phyloP scores from a whole-genome alignment of 345 rosid genomes.

The Melaleuca alternifolia region DNA sequence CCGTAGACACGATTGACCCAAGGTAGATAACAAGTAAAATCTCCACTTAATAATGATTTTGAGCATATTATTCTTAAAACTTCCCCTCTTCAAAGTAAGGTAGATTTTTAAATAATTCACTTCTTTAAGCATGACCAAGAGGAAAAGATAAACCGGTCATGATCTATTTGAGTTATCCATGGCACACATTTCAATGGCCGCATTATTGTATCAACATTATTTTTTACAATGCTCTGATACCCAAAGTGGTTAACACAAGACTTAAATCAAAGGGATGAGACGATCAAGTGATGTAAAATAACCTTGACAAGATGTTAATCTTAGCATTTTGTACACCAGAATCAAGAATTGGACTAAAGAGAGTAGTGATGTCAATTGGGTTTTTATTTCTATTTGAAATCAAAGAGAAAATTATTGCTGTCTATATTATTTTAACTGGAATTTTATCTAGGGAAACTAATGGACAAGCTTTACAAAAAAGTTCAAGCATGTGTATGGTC shows the following conservation, averaged over 20 bases:
- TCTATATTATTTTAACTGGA: not conserved
- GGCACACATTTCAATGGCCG: conserved; percentile 4
- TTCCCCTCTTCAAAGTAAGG: not conserved
- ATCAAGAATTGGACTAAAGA: not conserved
- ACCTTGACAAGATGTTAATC: not conserved
- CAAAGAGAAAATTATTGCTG: not conserved
- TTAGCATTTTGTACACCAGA: not conserved
- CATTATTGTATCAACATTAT: not conserved
- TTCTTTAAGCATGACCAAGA: not conserved
- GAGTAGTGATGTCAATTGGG: not conserved
- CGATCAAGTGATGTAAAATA: not conserved
- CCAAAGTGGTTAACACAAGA: not conserved
- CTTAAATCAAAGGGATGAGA: not conserved
- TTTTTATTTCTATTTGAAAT: not conserved
- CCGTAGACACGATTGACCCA: not conserved
- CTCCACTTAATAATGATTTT: not conserved
- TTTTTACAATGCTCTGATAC: not conserved
- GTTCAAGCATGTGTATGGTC: not conserved
- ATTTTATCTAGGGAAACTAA: not conserved
- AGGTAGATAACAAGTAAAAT: not conserved
- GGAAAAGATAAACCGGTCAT: not conserved
- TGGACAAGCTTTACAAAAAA: not conserved
- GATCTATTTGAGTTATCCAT: not conserved
- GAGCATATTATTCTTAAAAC: not conserved
- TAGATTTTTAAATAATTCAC: not conserved